Base-by-base conservation (phyloP, 176 grass and related monocot species). In the Carex cristatella region DNA sequence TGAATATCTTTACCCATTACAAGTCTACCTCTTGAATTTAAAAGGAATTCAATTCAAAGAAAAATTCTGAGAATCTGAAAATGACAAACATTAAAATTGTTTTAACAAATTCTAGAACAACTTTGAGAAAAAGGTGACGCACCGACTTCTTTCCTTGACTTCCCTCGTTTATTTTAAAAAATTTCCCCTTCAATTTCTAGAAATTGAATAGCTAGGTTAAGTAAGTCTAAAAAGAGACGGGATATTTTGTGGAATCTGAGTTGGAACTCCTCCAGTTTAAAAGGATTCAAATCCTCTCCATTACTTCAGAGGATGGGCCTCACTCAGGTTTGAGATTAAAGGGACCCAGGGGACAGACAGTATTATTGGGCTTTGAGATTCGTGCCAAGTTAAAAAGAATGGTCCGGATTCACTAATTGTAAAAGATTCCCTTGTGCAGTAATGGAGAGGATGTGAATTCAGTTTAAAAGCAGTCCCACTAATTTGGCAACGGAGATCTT, bases 41-140 rank as follows among this genome's bases (percentile, higher is more conserved):
- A 83, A 32, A 42, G 28, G 11, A 31, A 51, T 54, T 32, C 81
- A 69, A 83, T 53, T 81, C 60, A 48, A 70, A 70, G 18, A 58
- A 74, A 1, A 61, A 53, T 46, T 31, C 31, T 67, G 67, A 85
- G 46, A 40, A 61, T 70, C 19, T 40, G 65, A 57, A 85, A 85
- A 48, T 4, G 69, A 85, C 57, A 70, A 18, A 28, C 14, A 40
- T 12, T 64, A 13, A 48, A 64, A 48, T 63, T 35, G 35, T 13
- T 83, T 65, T 53, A 11, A 75, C 23, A 54, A 78, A 33, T 35
- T 57, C 5, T 57, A 78, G 5, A 33, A 57, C 1, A 1, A 18
- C 33, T 77, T 46, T 77, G 12, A 23, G 14, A 77, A 77, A 76
- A 31, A 40, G 73, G 23, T 56, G 46, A 77, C 51, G 49, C 73